Conservation (phyloP, 2,329 filamentous ascomycete species). For the Fusarium sp. region DNA sequence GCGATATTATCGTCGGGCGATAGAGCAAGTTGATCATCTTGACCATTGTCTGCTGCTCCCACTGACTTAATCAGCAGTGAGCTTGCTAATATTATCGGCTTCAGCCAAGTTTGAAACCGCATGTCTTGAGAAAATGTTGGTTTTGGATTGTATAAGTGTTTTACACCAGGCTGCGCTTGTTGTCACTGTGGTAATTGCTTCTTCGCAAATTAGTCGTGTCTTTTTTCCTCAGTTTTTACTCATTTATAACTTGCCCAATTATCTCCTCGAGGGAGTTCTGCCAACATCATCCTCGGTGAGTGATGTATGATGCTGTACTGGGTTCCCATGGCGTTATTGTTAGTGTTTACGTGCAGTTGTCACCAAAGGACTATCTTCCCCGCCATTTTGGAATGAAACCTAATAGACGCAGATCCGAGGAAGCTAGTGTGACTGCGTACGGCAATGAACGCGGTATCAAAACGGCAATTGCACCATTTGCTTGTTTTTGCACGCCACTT, state of each 20-base stretch:
- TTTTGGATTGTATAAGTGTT: not conserved
- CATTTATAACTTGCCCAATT: not conserved
- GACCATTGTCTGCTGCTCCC: not conserved
- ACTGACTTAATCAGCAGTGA: not conserved
- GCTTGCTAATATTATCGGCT: slow-evolving; percentile 1
- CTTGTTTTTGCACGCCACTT: not conserved
- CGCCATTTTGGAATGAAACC: not conserved
- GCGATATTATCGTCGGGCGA: not conserved
- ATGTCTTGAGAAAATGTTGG: slow-evolving; percentile 1
- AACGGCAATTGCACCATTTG: not conserved
- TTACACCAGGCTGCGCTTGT: not conserved
- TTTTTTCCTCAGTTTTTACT: too few relatives aligned
- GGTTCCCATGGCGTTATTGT: slow-evolving; percentile 41
- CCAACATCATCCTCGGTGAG: not conserved
- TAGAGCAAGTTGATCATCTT: slow-evolving; percentile 6
- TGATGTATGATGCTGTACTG: slow-evolving; percentile 31
- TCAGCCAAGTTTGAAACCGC: slow-evolving; percentile 24
- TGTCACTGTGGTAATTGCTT: not conserved
- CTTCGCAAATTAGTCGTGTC: too few relatives aligned
- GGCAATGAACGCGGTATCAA: not conserved
- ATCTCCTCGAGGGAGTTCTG: not conserved
- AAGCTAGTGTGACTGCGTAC: not conserved
- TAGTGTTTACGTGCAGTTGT: not conserved
- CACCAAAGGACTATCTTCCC: slow-evolving; percentile 34
- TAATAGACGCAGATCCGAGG: not conserved